Evolutionary conservation across 805 yeast species (phyloP).

Genomic region (Starmerella tilneyi): DNA sequence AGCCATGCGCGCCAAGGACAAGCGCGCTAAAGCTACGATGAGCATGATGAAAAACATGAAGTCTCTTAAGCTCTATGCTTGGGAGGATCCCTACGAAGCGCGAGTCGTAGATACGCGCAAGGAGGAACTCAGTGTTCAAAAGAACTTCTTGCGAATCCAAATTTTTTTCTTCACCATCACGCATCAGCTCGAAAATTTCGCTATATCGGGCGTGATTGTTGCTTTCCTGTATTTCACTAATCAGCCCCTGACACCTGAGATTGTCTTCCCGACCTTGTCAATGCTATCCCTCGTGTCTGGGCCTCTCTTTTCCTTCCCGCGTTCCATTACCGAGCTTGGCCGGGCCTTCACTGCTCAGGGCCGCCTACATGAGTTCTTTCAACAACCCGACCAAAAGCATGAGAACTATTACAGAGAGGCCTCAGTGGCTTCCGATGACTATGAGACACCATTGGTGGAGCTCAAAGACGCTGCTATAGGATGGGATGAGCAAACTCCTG

Average conservation of each 20-base stretch:
- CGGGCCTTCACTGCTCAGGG: constrained; percentile 19
- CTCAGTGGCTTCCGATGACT: constrained; percentile 27
- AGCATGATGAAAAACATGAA: constrained; percentile 83
- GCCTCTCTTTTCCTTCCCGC: constrained; percentile 20
- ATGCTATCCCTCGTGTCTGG: constrained; percentile 49
- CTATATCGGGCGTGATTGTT: constrained; percentile 78
- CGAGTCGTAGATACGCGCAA: constrained; percentile 60
- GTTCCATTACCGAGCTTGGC: constrained; percentile 17
- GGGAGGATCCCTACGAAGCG: constrained; percentile 81
- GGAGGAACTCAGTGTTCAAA: constrained; percentile 66
- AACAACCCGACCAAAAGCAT: constrained; percentile 16
- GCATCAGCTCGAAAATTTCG: constrained; percentile 66
- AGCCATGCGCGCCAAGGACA: constrained; percentile 52
- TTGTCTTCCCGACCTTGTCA: constrained; percentile 57
- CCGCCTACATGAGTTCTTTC: constrained; percentile 22
- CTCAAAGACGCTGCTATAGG: constrained; percentile 12
- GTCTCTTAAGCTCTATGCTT: constrained; percentile 84
- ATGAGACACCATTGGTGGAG: constrained; percentile 31
- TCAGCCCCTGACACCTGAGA: constrained; percentile 70
- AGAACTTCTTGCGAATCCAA: constrained; percentile 51
- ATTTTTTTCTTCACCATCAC: constrained; percentile 35
- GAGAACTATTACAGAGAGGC: constrained; percentile 10
- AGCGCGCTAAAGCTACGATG: constrained; percentile 73
- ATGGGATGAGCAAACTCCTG: constrained; percentile 31
- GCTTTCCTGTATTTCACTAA: constrained; percentile 53